Percentiles rank a stretch among this genome's conserved stretches.
phyloP scores from a whole-genome alignment of 352 stramenopile species.

The Pythium monospermum region DNA sequence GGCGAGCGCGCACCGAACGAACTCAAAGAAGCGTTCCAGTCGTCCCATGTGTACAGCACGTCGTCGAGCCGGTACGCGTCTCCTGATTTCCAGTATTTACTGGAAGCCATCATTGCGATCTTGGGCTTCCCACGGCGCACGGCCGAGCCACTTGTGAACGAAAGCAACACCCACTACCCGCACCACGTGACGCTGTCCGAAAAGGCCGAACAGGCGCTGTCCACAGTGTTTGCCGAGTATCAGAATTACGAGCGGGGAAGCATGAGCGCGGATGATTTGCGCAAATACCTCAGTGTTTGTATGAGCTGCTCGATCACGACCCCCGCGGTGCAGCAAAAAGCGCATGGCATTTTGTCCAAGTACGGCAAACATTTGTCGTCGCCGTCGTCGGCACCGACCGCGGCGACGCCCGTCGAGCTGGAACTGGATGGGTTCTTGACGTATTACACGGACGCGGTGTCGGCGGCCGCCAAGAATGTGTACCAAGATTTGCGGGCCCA shows the following conservation, averaged over 20 bases:
- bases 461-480: constrained; percentile 71
- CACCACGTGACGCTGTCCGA: constrained; percentile 66
- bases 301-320: constrained; percentile 47
- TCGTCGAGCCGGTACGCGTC: constrained; percentile 57
- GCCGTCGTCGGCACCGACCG: constrained; percentile 16
- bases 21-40: constrained; percentile 74
- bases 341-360: constrained; percentile 57
- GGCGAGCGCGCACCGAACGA: constrained; percentile 50
- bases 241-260: constrained; percentile 26
- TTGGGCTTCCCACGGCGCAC: constrained; percentile 63
- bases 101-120: constrained; percentile 85
- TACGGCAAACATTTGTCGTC: constrained; percentile 48
- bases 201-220: constrained; percentile 66
- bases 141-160: constrained; percentile 58
- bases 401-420: constrained; percentile 21
- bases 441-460: constrained; percentile 78
- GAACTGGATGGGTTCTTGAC: constrained; percentile 73
- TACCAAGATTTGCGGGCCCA: constrained; percentile 75
- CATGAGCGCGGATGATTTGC: constrained; percentile 55
- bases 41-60: constrained; percentile 35
- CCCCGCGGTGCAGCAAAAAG: constrained; percentile 58
- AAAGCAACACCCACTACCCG: constrained; percentile 63
- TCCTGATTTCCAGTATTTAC: constrained; percentile 84
- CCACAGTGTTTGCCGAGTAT: constrained; percentile 73
- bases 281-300: constrained; percentile 66